Percentiles rank a stretch among this genome's conserved stretches.
Evolutionary conservation across 2,329 filamentous ascomycete species (phyloP).

Genomic region (Chrysosporium keratinophilum): DNA sequence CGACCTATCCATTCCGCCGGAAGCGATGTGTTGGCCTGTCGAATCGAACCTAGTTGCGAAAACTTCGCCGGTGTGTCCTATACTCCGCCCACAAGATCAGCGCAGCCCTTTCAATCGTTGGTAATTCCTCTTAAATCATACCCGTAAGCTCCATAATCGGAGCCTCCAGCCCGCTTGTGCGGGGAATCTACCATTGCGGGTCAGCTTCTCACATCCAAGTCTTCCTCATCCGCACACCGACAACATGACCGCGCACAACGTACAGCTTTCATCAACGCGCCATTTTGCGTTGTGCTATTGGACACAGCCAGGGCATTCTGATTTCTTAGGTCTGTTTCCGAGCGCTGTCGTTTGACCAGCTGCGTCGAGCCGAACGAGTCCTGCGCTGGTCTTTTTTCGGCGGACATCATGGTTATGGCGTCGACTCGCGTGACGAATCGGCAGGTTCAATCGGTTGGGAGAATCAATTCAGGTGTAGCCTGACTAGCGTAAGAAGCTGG

Average conservation of each 20-base stretch:
- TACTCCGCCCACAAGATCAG: slow-evolving; percentile 5
- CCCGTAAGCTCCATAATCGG: slow-evolving; percentile 90
- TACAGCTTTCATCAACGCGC: slow-evolving; percentile 57
- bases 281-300: slow-evolving; percentile 48
- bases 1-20: slow-evolving; percentile 86
- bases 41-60: slow-evolving; percentile 87
- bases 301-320: slow-evolving; percentile 48
- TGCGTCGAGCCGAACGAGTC: slow-evolving; percentile 66
- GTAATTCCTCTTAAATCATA: slow-evolving; percentile 31
- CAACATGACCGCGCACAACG: slow-evolving; percentile 25
- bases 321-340: slow-evolving; percentile 46
- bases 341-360: slow-evolving; percentile 82
- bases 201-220: neutral
- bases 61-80: slow-evolving; percentile 65
- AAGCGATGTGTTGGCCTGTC: slow-evolving; percentile 78
- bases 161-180: slow-evolving; percentile 74
- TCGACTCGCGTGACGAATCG: neutral
- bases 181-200: slow-evolving; percentile 48
- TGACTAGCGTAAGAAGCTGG: too few species aligned
- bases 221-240: too few species aligned
- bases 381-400: slow-evolving; percentile 84
- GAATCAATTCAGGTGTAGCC: neutral
- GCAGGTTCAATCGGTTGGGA: neutral
- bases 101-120: neutral
- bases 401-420: slow-evolving; percentile 53